Conservation (phyloP, 2,329 filamentous ascomycete genomes). For the Trichoderma semiorbis region DNA sequence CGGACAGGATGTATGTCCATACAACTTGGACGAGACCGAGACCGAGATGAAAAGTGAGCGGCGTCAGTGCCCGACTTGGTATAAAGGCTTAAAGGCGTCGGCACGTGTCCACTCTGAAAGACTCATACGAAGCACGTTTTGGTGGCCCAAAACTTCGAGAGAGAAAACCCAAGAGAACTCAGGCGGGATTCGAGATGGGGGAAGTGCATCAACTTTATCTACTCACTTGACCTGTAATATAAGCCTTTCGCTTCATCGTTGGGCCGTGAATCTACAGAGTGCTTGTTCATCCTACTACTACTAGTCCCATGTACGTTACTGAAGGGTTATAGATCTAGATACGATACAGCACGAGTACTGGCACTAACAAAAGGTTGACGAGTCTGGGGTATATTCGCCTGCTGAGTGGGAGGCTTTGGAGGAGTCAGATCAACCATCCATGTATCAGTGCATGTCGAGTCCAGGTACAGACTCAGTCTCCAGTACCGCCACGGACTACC, state of each 20-base stretch:
- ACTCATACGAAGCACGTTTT: not conserved
- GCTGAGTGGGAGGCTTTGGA: not conserved
- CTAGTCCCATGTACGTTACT: not conserved
- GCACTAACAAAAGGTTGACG: not conserved
- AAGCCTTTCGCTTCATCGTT: not conserved
- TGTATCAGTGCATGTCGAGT: not conserved
- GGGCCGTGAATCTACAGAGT: not conserved
- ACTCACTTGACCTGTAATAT: not conserved
- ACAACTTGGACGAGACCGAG: not conserved
- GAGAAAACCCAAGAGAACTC: not conserved
- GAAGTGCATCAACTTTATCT: conserved; percentile 4
- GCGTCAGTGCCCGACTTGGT: not conserved
- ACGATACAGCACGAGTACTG: not conserved
- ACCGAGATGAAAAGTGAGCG: not conserved
- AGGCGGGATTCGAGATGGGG: not conserved
- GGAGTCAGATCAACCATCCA: not conserved
- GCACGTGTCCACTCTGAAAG: not conserved
- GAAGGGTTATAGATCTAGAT: not conserved
- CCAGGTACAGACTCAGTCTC: not conserved
- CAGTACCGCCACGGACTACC: not conserved
- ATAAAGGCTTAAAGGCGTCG: not conserved
- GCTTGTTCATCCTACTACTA: not conserved
- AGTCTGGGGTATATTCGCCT: not conserved
- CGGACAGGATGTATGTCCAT: not conserved
- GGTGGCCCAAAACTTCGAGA: not conserved